These are phyloP conservation scores for Aspergillus baeticus DNA, from an alignment of 495 filamentous ascomycete genomes.

Conservation along the genomic window DNA sequence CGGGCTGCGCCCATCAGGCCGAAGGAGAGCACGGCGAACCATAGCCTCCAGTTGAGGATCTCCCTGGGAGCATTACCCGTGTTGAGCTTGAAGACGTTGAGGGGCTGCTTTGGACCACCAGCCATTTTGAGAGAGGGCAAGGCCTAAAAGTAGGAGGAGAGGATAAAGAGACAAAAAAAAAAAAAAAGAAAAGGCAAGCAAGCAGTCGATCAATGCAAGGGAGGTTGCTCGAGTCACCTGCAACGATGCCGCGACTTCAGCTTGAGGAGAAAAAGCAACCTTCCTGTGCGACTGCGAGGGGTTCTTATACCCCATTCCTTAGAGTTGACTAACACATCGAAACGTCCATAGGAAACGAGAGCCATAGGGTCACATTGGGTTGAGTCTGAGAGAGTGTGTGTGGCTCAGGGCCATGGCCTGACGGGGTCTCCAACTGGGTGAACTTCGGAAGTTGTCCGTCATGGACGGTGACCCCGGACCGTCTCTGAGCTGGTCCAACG, in stretches of 20 bases:
- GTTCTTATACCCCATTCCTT: not conserved
- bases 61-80: constrained; percentile 50
- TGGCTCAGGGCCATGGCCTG: no score
- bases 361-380: not conserved
- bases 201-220: not conserved
- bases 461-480: not conserved
- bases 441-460: constrained; percentile 8
- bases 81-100: constrained; percentile 65
- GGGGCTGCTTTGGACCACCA: constrained; percentile 60
- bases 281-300: not conserved
- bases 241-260: no score
- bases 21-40: constrained; percentile 65
- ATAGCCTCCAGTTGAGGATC: constrained; percentile 63
- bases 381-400: no score
- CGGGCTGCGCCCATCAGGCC: constrained; percentile 67
- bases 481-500: not conserved
- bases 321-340: not conserved
- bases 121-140: constrained; percentile 28
- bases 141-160: not conserved
- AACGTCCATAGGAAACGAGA: not conserved
- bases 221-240: no score
- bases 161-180: not conserved
- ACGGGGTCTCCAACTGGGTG: not conserved
- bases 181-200: not conserved
- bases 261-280: not conserved